Evolutionary conservation across 2,329 filamentous ascomycete genomes (phyloP), one percentile per base, ranked within the genome.

Genomic region (Clonostachys byssicola): DNA sequence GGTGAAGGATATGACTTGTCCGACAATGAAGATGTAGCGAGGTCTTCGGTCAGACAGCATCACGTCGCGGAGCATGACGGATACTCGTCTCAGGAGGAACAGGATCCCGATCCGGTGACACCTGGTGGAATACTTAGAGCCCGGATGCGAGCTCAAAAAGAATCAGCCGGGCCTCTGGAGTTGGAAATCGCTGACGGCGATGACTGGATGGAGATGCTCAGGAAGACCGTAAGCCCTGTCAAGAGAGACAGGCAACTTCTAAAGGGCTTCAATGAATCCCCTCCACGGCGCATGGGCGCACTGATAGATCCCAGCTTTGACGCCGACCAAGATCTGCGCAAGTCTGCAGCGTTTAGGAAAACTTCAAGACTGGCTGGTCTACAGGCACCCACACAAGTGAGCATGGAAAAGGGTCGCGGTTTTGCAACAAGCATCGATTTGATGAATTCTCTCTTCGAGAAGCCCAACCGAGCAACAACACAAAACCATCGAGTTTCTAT

Each of bases 201-300:
- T 50, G 88, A 96, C 63, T 99, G 94, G 94, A 87, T 91, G 56
- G 88, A 94, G 56, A 92, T 96, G 72, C 77, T 99, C 53, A 89
- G 91, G 64, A 91, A 91, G 55, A 97, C 94, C 6, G 90, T 97
- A 56, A 96, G 90, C 60, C 92, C 94, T 6, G 85, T 89, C 61
- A 97, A 97, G 72, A 86, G 94, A 60, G 88, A 96, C 70, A 88
- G 92, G 49, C 86, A 85, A 30, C 73, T 94, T 34, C 75, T 85
- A 39, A 77, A 74, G 57, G 77, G 75, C 23, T 60, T 79, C 69
- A 68, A 85, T 76, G 72, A 86, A 6, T 35, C 18, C 70, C 68
- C 86, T 2, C 63, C 67, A 12, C 57, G 56, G 3, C 62, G 58
- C 48, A 55, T 58, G 8, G 57, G 54, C 40, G 43, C 56, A 33